These are phyloP conservation scores for Eutypella sp. DNA, from an alignment of 2,329 filamentous ascomycete species.

Conservation along the genomic window DNA sequence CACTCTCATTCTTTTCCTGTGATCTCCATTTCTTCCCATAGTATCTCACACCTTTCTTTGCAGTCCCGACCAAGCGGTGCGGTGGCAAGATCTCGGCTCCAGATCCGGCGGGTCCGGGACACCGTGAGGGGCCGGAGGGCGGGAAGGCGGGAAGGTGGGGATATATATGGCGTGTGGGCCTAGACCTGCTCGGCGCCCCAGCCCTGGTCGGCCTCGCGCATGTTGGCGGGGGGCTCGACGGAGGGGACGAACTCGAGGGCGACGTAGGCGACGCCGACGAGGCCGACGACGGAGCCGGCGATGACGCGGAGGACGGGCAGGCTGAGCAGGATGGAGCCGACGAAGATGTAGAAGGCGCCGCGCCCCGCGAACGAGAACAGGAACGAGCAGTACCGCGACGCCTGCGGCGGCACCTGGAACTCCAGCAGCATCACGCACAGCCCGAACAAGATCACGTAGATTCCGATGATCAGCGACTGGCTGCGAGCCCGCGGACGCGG, in stretches of 20 bases:
- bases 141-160: neutral
- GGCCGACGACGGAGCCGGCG: constrained; percentile 70
- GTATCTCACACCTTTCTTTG: no score
- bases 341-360: constrained; percentile 94
- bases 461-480: constrained; percentile 70
- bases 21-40: no score
- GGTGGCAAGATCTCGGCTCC: no score
- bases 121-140: no score
- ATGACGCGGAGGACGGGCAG: constrained; percentile 62
- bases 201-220: constrained; percentile 70
- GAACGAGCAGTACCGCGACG: constrained; percentile 92
- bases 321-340: constrained; percentile 80
- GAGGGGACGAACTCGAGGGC: constrained; percentile 72
- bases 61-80: no score
- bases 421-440: constrained; percentile 72
- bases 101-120: no score
- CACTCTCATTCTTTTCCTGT: no score
- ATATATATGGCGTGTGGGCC: constrained; percentile 13
- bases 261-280: constrained; percentile 74
- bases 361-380: constrained; percentile 96
- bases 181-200: constrained; percentile 78
- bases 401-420: constrained; percentile 90
- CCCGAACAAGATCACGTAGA: constrained; percentile 89
- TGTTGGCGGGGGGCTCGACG: constrained; percentile 75
- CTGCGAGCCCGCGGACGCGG: no score